Evolutionary conservation across 306 rosid species (phyloP), one percentile per base, ranked within the genome.

Genomic region (Ochetophila trinervis): DNA sequence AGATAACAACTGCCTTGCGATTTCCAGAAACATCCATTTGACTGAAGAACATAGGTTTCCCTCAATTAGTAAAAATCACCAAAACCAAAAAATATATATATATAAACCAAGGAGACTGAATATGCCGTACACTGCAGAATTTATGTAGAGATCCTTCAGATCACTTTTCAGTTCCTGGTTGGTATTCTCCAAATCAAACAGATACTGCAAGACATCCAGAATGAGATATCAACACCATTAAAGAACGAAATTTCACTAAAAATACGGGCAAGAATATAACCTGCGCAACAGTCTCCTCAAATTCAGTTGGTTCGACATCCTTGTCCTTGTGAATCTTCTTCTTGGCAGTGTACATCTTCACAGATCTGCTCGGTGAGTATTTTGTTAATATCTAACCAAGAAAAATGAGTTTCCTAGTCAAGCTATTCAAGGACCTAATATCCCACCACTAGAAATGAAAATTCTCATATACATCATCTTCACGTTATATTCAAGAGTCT

Each of bases 151-250:
- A 74, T 88, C 96, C 68, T 88, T 88, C 65, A 86, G 67, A 65
- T 88, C 90, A 74, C 96, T 83, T 62, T 85, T 88, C 69, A 88
- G 77, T 36, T 88, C 96, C 66, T 72, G 84, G 66, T 80, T 86
- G 35, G 91, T 86, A 66, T 88, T 88, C 67, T 88, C 96, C 88
- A 88, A 84, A 71, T 88, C 92, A 72, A 88, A 88, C 0, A 88
- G 68, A 48, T 81, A 60, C 96, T 88, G 76, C 73, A 75, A 60
- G 16, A 36, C 3, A 74, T 57, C 51, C 16, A 40, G 34, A 10
- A 21, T 20, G 11, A 0, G 11, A 37, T 5, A 58, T 7, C 4
- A 10, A 0, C 16, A 10, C 9, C 0, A 36, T 16, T 2, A 5
- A 6, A 40, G 6, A 51, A 19, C 13, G 35, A 12, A 7, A 55